phyloP scores from a whole-genome alignment of 2,329 filamentous ascomycete genomes.

The Penicillium italicum region DNA sequence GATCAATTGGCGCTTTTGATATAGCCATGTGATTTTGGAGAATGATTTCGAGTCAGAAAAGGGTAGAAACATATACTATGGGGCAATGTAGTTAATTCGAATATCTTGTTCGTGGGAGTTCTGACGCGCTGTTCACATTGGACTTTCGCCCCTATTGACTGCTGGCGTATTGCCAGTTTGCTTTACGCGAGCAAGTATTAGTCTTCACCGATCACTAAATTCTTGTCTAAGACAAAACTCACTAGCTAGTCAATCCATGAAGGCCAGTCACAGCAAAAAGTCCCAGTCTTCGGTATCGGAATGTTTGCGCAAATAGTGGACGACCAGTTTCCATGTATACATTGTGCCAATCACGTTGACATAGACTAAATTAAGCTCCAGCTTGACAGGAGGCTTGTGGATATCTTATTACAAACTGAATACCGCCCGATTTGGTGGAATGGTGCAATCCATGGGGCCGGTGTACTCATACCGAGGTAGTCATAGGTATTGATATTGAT shows the following conservation, averaged over 20 bases:
- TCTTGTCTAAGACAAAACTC: not conserved
- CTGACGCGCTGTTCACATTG: not conserved
- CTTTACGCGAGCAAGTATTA: too few species aligned
- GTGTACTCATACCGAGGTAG: constrained; percentile 2
- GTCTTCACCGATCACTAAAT: not conserved
- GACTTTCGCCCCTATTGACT: not conserved
- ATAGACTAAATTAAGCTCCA: not conserved
- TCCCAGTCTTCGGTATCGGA: not conserved
- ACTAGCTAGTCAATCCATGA: not conserved
- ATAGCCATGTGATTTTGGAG: constrained; percentile 1
- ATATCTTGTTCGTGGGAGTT: not conserved
- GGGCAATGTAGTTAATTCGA: not conserved
- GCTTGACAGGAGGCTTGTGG: not conserved
- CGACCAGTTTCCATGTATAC: not conserved
- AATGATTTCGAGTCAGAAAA: not conserved
- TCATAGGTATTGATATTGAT: too few species aligned
- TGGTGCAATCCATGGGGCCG: constrained; percentile 3
- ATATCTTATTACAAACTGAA: not conserved
- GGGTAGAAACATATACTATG: not conserved
- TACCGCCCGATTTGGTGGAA: not conserved
- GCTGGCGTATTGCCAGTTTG: not conserved
- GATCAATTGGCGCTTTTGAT: constrained; percentile 17
- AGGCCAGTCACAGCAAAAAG: too few species aligned
- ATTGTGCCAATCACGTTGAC: not conserved
- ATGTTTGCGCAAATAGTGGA: not conserved